A percentile compares a stretch with the other conserved stretches of the same genome.
Evolutionary conservation across 1,284 basidiomycete species (phyloP).

Genomic region (Boletus semigastroideus): DNA sequence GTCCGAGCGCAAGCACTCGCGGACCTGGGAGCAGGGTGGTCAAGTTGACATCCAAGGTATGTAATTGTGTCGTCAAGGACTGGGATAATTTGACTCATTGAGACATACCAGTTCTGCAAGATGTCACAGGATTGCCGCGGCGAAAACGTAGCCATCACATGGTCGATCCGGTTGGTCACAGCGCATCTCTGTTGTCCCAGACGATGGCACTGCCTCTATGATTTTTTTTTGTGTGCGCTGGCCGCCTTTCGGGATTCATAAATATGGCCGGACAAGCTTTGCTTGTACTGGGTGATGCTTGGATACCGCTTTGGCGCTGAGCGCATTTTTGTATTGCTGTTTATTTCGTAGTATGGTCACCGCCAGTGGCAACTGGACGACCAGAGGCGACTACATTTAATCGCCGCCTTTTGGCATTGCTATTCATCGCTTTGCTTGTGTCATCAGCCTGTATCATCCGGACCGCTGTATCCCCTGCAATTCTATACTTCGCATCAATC

Average conservation of each 20-base stretch:
- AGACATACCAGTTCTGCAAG: slow-evolving; percentile 35
- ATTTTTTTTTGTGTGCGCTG: slow-evolving; percentile 16
- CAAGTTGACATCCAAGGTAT: slow-evolving; percentile 38
- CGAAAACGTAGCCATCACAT: slow-evolving; percentile 62
- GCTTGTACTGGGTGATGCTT: slow-evolving; percentile 6
- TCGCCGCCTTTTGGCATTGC: slow-evolving; percentile 5
- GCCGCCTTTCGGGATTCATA: slow-evolving; percentile 23
- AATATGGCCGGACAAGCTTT: slow-evolving; percentile 14
- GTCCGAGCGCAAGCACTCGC: slow-evolving; percentile 52
- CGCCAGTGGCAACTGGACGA: slow-evolving; percentile 9
- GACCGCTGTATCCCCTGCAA: slow-evolving; percentile 24
- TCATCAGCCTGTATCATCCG: slow-evolving; percentile 22
- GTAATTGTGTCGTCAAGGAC: slow-evolving; percentile 19
- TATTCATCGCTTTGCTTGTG: slow-evolving; percentile 18
- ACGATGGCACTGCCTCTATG: slow-evolving; percentile 43
- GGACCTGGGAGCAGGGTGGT: slow-evolving; percentile 54
- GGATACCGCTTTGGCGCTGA: slow-evolving; percentile 12
- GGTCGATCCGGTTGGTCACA: slow-evolving; percentile 46
- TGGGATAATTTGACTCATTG: slow-evolving; percentile 17
- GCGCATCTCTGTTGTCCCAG: slow-evolving; percentile 47
- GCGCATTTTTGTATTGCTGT: slow-evolving; percentile 13
- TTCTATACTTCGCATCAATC: slow-evolving; percentile 20
- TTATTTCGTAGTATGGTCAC: slow-evolving; percentile 19
- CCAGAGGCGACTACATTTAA: neutral
- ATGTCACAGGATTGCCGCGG: slow-evolving; percentile 51